Percentiles rank a stretch among this genome's conserved stretches.
Evolutionary conservation across 2,329 filamentous ascomycete genomes (phyloP).

Genomic region (Diaporthe ampelina): DNA sequence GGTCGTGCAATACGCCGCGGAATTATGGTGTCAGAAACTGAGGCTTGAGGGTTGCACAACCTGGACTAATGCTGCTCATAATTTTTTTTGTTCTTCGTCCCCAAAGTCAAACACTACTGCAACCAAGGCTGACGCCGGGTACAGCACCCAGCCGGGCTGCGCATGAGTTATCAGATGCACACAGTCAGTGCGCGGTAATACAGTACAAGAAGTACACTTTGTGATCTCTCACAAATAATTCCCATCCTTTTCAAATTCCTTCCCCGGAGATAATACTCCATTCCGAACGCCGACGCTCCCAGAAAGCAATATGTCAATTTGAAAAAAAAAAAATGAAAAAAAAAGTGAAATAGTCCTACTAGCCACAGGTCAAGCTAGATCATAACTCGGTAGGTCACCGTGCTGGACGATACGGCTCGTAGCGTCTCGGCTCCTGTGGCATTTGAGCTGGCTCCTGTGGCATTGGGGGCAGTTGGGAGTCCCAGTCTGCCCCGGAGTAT

Average conservation of each 20-base stretch:
- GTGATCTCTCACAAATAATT: constrained; percentile 12
- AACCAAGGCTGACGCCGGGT: constrained; percentile 8
- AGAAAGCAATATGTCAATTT: neutral
- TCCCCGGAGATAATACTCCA: neutral
- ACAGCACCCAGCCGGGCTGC: neutral
- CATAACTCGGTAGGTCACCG: neutral
- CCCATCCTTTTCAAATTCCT: neutral
- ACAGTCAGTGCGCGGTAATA: neutral
- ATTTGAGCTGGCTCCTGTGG: constrained; percentile 13
- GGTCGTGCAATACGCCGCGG: neutral
- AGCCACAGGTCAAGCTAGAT: neutral
- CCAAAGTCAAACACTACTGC: constrained; percentile 2
- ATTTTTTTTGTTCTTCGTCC: neutral
- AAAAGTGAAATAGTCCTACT: neutral
- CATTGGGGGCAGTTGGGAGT: constrained; percentile 1
- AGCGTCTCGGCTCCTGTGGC: constrained; percentile 22
- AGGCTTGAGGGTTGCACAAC: constrained; percentile 21
- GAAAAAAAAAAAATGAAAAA: neutral
- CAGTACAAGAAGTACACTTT: constrained; percentile 3
- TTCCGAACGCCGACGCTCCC: constrained; percentile 19
- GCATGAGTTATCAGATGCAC: constrained; percentile 18
- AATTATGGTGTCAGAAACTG: neutral
- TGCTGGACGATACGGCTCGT: constrained; percentile 37
- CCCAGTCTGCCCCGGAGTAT: constrained; percentile 27
- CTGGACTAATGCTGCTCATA: constrained; percentile 12